Evolutionary conservation across 352 stramenopile genomes (phyloP).

Genomic region (Pythium sp.): DNA sequence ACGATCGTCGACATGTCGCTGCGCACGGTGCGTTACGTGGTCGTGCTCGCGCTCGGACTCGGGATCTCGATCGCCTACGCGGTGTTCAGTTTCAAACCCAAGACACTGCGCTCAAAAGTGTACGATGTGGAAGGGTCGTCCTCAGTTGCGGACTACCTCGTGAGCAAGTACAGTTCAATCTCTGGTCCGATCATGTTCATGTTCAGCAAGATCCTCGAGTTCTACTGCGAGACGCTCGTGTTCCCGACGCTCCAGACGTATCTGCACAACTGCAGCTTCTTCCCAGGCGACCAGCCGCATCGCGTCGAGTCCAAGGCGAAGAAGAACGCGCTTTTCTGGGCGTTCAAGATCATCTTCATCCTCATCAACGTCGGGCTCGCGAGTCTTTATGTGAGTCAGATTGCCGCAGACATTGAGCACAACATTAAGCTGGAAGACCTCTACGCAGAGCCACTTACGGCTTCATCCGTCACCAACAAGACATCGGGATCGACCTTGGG

Average conservation of each 20-base stretch:
- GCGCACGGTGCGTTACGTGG: slow-evolving; percentile 19
- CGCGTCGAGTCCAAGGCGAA: slow-evolving; percentile 22
- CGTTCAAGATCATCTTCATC: slow-evolving; percentile 20
- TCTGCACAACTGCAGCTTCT: slow-evolving; percentile 24
- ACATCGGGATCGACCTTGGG: neutral
- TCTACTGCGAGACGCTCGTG: slow-evolving; percentile 24
- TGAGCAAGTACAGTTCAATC: slow-evolving; percentile 19
- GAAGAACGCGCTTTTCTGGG: slow-evolving; percentile 20
- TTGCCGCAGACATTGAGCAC: slow-evolving; percentile 12
- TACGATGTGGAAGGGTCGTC: slow-evolving; percentile 18
- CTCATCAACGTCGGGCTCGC: slow-evolving; percentile 25
- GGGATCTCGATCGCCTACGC: slow-evolving; percentile 18
- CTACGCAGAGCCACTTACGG: neutral
- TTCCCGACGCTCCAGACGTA: slow-evolving; percentile 25
- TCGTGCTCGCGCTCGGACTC: slow-evolving; percentile 20
- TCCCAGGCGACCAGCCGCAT: slow-evolving; percentile 25
- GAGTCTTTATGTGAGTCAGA: slow-evolving; percentile 23
- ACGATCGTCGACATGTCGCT: slow-evolving; percentile 26
- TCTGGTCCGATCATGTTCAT: slow-evolving; percentile 20
- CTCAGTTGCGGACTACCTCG: slow-evolving; percentile 8
- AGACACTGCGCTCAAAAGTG: slow-evolving; percentile 7
- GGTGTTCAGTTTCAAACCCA: slow-evolving; percentile 19
- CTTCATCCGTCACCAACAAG: neutral
- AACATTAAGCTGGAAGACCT: slow-evolving; percentile 14
- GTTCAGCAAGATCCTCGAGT: slow-evolving; percentile 20